Conservation (phyloP, 2,329 filamentous ascomycete genomes). For the Paraconiothyrium brasiliense region DNA sequence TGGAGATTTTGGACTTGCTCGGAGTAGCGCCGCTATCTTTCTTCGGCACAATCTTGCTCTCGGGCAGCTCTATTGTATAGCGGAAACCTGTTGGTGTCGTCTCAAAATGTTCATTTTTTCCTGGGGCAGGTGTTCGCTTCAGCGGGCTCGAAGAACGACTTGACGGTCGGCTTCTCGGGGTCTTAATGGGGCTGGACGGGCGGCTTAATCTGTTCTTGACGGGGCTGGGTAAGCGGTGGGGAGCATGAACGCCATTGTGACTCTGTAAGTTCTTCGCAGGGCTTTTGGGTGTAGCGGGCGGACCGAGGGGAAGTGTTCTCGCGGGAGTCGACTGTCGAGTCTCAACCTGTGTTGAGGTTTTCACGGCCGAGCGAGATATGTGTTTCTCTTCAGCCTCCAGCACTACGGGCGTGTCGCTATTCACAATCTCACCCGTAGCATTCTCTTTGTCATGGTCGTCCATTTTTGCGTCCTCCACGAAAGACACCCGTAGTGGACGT, state of each 20-base stretch:
- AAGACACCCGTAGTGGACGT: background rate
- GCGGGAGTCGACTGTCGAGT: background rate
- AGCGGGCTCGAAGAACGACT: constrained; percentile 7
- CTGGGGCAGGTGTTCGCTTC: constrained; percentile 9
- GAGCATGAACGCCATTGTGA: background rate
- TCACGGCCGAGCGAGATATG: background rate
- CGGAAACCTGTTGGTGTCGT: constrained; percentile 7
- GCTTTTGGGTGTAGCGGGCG: background rate
- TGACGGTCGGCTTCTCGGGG: constrained; percentile 1
- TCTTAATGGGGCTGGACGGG: background rate
- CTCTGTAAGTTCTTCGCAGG: background rate
- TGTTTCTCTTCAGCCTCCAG: background rate
- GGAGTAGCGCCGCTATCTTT: constrained; percentile 3
- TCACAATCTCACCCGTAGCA: background rate
- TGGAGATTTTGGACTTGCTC: background rate
- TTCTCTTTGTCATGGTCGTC: background rate
- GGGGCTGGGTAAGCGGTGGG: background rate
- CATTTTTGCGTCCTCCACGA: background rate
- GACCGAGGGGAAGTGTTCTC: background rate
- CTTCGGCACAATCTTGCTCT: constrained; percentile 17
- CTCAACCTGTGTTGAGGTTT: background rate
- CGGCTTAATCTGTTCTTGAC: background rate
- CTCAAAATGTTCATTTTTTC: constrained; percentile 13
- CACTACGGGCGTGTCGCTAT: background rate
- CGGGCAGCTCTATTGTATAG: constrained; percentile 10